Base-by-base conservation (phyloP, 768 basidiomycete species). In the Agrocybe chaxingu region DNA sequence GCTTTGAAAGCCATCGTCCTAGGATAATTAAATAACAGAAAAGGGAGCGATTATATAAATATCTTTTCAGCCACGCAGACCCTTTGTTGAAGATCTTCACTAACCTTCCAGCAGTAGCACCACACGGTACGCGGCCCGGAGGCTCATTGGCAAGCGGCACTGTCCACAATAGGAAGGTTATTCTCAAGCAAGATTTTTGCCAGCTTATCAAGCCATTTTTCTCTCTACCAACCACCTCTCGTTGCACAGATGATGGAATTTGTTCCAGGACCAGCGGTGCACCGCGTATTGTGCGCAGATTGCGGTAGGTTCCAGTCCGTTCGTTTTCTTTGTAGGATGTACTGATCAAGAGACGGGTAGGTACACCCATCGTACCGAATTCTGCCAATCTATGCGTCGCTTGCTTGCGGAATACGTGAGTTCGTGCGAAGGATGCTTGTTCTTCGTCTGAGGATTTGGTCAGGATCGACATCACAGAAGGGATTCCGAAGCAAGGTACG, bases 391-490 rank as follows among this genome's bases (percentile, higher is more conserved):
- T 95, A 34, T 96, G 94, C 59, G 90, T 94, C 5, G 81, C 80
- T 45, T 96, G 94, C 63, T 75, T 97, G 39, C 72, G 93, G 49
- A 96, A 95, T 77, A 85, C 87, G 87, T 87, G 64, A 54, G 85
- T 69, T 16, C 12, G 3, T 1, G 4, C 16, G 8, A 35, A 29
- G 4, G 24, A 19, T 9, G 5, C 40, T 18, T 29, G 12, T 4
- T n/a, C 29, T 3, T 8, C 13, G 33, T 51, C 36, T 47, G 36
- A 42, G 32, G 51, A 13, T n/a, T 29, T 36, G 31, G 35, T 3
- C 60, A 92, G 90, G 7, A 85, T 98, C 53, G 97, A 99, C 67
- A 96, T 99, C 64, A 98, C 95, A 0, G 96, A 98, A 65, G 94
- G 93, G 10, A 98, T 98, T 46, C 96, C 95, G 6, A 98, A 94